These are phyloP conservation scores for Albatrellus sp. DNA, from an alignment of 1,284 basidiomycete genomes.

Conservation along the genomic window DNA sequence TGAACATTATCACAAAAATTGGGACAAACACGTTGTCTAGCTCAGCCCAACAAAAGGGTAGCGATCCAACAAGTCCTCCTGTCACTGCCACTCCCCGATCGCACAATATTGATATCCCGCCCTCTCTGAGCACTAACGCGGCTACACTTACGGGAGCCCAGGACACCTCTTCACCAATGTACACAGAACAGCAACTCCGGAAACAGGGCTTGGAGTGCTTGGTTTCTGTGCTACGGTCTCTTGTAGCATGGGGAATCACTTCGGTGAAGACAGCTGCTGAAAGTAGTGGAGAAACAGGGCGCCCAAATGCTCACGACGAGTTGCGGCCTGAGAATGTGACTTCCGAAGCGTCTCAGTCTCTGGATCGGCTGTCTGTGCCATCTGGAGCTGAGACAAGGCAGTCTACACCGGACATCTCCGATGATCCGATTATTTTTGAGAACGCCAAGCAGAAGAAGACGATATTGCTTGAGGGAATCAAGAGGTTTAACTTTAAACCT, in stretches of 20 bases:
- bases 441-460: conserved; percentile 97
- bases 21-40: conserved; percentile 50
- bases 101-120: conserved; percentile 31
- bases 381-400: conserved; percentile 44
- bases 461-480: conserved; percentile 88
- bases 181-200: conserved; percentile 76
- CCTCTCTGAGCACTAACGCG: conserved; percentile 56
- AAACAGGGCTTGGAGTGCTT: conserved; percentile 86
- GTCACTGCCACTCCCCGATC: conserved; percentile 39
- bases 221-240: conserved; percentile 74
- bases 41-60: conserved; percentile 33
- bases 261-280: conserved; percentile 33
- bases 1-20: conserved; percentile 91
- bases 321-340: conserved; percentile 33
- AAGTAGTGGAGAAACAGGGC: conserved; percentile 15
- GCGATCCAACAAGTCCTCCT: conserved; percentile 49
- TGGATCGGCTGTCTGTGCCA: conserved; percentile 34
- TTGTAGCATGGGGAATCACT: conserved; percentile 81
- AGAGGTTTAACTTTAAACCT: conserved; percentile 98
- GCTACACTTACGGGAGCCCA: conserved; percentile 55
- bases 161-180: conserved; percentile 52
- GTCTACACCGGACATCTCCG: conserved; percentile 62
- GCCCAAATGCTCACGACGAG: conserved; percentile 40
- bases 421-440: conserved; percentile 92
- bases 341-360: conserved; percentile 34